Conservation (phyloP, 768 basidiomycete genomes). For the Leccinum fibrillosum region DNA sequence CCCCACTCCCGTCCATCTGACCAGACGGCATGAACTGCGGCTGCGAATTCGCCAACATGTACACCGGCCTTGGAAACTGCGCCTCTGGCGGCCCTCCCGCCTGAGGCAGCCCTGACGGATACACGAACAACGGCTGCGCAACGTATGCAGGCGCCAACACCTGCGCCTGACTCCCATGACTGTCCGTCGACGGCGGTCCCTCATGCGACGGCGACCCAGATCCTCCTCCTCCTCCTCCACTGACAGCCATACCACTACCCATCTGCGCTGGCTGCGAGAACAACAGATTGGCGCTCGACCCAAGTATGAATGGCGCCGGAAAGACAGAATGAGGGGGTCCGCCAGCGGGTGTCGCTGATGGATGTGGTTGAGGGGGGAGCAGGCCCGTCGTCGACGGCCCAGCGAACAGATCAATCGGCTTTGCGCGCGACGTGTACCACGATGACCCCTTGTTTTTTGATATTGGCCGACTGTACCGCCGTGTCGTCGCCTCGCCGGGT, state of each 20-base stretch:
- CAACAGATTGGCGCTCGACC: constrained; percentile 29
- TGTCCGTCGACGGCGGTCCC: constrained; percentile 29
- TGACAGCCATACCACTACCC: not conserved
- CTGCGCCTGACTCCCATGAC: constrained; percentile 28
- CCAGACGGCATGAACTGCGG: constrained; percentile 24
- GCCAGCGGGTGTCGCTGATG: not conserved
- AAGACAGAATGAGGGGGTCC: constrained; percentile 4
- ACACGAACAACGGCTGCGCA: constrained; percentile 30
- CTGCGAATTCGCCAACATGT: constrained; percentile 26
- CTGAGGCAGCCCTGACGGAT: constrained; percentile 30
- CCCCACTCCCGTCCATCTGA: constrained; percentile 10
- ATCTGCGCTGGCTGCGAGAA: constrained; percentile 21
- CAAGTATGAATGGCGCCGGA: constrained; percentile 30
- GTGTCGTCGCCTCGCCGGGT: constrained; percentile 34
- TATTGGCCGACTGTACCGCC: constrained; percentile 29
- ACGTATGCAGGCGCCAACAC: constrained; percentile 27
- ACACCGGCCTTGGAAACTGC: constrained; percentile 26
- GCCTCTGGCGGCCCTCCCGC: constrained; percentile 24
- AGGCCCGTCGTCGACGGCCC: constrained; percentile 32
- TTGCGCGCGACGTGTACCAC: constrained; percentile 30
- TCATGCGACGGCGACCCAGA: constrained; percentile 32
- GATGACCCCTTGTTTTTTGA: constrained; percentile 25
- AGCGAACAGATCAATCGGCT: constrained; percentile 28
- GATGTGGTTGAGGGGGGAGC: constrained; percentile 17
- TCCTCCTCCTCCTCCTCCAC: constrained; percentile 10